Evolutionary conservation across 2,329 filamentous ascomycete species (phyloP).

Genomic region (Westerdykella aurantiaca): DNA sequence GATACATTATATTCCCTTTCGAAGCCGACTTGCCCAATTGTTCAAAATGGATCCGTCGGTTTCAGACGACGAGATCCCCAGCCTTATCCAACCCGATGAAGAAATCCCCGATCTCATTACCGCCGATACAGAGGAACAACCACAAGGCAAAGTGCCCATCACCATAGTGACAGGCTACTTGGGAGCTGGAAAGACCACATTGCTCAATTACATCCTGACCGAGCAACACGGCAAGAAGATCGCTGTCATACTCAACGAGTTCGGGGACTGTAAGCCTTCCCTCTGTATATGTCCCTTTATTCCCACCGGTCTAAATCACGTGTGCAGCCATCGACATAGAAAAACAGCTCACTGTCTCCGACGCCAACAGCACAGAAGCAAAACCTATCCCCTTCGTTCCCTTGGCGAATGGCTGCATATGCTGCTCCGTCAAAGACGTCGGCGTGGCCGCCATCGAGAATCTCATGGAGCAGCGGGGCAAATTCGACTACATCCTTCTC

Average conservation of each 20-base stretch:
- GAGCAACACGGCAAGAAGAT: slow-evolving; percentile 96
- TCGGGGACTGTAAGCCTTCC: slow-evolving; percentile 25
- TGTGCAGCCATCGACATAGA: slow-evolving; percentile 82
- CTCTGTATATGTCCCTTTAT: not conserved
- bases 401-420: slow-evolving; percentile 93
- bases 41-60: too few relatives aligned
- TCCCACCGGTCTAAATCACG: slow-evolving; percentile 1
- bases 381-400: slow-evolving; percentile 64
- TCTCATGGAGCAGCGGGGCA: slow-evolving; percentile 86
- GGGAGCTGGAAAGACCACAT: slow-evolving; percentile 89
- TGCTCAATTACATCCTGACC: slow-evolving; percentile 92
- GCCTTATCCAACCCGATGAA: slow-evolving; percentile 5
- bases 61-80: slow-evolving; percentile 30
- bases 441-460: slow-evolving; percentile 94
- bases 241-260: slow-evolving; percentile 89
- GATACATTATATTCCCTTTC: too few relatives aligned
- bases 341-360: slow-evolving; percentile 83
- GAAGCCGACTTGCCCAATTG: too few relatives aligned
- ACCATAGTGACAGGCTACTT: slow-evolving; percentile 89
- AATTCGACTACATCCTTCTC: slow-evolving; percentile 95
- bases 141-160: slow-evolving; percentile 66
- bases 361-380: slow-evolving; percentile 24
- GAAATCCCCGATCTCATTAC: slow-evolving; percentile 19
- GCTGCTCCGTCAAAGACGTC: slow-evolving; percentile 94
- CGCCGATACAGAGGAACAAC: slow-evolving; percentile 44